Evolutionary conservation across 306 rosid genomes (phyloP).

Genomic region (Luffa acutangula): DNA sequence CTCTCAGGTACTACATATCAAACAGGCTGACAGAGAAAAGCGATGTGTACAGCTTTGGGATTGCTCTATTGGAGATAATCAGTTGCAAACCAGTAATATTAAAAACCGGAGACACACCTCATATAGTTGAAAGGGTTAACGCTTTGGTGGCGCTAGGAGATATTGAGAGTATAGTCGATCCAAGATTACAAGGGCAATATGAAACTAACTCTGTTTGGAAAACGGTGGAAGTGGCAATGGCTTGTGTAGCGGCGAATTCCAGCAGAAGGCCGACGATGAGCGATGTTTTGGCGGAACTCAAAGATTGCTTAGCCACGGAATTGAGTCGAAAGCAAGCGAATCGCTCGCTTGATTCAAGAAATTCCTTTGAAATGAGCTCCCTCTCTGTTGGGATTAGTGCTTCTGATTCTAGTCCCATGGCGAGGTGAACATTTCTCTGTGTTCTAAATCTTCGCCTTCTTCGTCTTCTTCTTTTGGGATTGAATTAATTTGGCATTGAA

Average conservation of each 20-base stretch:
- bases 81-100: slow-evolving; percentile 10
- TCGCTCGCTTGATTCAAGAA: background rate
- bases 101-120: slow-evolving; percentile 5
- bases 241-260: background rate
- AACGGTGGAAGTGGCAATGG: slow-evolving; percentile 23
- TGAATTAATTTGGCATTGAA: too few relatives aligned
- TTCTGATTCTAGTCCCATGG: background rate
- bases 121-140: slow-evolving; percentile 16
- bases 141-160: slow-evolving; percentile 9
- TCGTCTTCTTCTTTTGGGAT: background rate
- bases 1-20: slow-evolving; percentile 15
- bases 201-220: slow-evolving; percentile 21
- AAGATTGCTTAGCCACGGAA: slow-evolving; percentile 19
- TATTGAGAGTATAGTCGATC: slow-evolving; percentile 14
- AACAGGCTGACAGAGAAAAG: slow-evolving; percentile 24
- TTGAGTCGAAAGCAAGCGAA: background rate
- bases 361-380: background rate
- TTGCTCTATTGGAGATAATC: slow-evolving; percentile 17
- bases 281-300: slow-evolving; percentile 11
- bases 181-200: slow-evolving; percentile 11
- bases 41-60: slow-evolving; percentile 23
- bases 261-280: slow-evolving; percentile 21
- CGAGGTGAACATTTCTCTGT: background rate
- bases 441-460: background rate
- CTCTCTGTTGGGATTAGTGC: background rate